Percentiles rank a stretch among this genome's conserved stretches.
These are phyloP conservation scores for Vachellia collinsii DNA, from an alignment of 306 rosid genomes.

Conservation along the genomic window DNA sequence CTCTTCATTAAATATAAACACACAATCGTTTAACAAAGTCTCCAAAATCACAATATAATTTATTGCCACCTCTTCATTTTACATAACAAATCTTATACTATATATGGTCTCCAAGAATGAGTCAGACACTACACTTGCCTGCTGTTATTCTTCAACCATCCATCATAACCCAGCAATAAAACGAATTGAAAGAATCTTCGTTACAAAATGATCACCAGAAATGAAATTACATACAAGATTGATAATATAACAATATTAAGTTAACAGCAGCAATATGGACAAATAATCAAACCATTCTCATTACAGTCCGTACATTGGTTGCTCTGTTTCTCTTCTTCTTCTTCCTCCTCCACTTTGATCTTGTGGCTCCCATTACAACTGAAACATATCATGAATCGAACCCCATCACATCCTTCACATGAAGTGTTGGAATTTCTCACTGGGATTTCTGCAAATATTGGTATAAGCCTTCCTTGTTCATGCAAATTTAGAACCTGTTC, in stretches of 20 bases:
- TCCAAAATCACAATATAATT: conserved; percentile 24
- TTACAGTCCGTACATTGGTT: conserved; percentile 58
- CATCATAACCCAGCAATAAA: conserved; percentile 22
- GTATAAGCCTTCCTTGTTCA: conserved; percentile 7
- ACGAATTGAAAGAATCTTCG: conserved; percentile 42
- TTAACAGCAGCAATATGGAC: conserved; percentile 77
- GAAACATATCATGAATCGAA: conserved; percentile 73
- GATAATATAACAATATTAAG: background rate
- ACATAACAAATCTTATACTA: background rate
- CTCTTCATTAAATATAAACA: conserved; percentile 33
- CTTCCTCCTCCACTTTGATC: conserved; percentile 34
- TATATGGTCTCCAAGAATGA: background rate
- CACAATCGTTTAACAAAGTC: conserved; percentile 3
- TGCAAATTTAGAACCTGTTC: background rate
- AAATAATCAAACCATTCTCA: conserved; percentile 84
- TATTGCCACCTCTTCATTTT: conserved; percentile 27
- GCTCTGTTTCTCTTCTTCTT: conserved; percentile 39
- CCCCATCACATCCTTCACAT: conserved; percentile 80
- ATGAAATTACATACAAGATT: conserved; percentile 35
- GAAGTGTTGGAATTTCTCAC: conserved; percentile 49
- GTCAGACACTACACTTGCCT: background rate
- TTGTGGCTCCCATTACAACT: conserved; percentile 78
- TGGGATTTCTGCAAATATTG: conserved; percentile 37
- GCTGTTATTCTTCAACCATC: background rate
- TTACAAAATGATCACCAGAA: conserved; percentile 14